Evolutionary conservation across 2,329 filamentous ascomycete genomes (phyloP), one percentile per base, ranked within the genome.

Genomic region (Clonostachys byssicola): DNA sequence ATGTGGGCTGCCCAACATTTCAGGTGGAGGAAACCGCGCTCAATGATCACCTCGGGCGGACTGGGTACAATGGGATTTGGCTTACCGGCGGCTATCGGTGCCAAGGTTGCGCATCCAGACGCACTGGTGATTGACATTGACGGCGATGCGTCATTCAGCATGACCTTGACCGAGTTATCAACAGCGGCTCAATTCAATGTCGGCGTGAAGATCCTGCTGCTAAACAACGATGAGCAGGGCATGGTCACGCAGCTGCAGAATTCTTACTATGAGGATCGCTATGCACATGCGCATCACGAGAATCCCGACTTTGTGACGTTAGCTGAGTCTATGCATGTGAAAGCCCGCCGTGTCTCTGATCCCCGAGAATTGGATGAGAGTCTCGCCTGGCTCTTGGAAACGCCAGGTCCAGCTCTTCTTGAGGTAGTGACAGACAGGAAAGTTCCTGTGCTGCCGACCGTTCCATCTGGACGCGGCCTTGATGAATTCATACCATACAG

Each of bases 211-310:
- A 80, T 97, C 51, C 90, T 99, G 57, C 77, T 97, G 23, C 70
- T 99, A 47, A 97, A 97, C 77, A 99, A 88, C 92, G 70, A 96
- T 94, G 74, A 97, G 71, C 92, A 96, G 72, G 92, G 92, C 46
- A 97, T 97, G 92, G 92, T 97, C 40, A 96, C 92, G 2, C 92
- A 96, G 73, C 97, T 92, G 92, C 92, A 97, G 72, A 92, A 90
- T 59, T 82, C 97, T 55, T 97, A 97, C 74, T 97, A 95, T 73
- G 88, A 96, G 67, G 91, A 96, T 63, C 85, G 92, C 57, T 97
- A 85, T 59, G 80, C 90, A 35, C 92, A 96, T 67, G 96, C 92
- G 1, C 92, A 97, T 67, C 92, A 96, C 72, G 78, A 82, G 63
- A 97, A 97, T 69, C 91, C 92, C n/a, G 85, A 96, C 65, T 97